Evolutionary conservation across 495 filamentous ascomycete species (phyloP).

Genomic region (Xylaria castorea): DNA sequence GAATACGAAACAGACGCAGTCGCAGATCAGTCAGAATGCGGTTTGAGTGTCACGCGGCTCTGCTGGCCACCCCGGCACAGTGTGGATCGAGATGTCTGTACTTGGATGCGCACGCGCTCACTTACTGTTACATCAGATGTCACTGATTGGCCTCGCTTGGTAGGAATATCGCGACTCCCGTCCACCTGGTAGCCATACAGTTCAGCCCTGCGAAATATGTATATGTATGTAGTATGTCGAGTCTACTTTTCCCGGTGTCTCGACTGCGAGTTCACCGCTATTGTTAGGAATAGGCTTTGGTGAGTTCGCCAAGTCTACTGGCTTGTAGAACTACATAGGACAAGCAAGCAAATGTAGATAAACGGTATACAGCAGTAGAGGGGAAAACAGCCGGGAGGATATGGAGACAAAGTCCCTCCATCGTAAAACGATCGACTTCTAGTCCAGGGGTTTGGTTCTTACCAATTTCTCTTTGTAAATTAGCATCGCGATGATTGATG

Average conservation of each 20-base stretch:
- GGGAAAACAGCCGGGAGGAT: neutral
- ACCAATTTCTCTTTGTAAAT: no score
- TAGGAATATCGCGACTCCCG: neutral
- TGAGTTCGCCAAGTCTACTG: neutral
- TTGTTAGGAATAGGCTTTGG: neutral
- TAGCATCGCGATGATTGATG: neutral
- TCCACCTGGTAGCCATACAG: neutral
- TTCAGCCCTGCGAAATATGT: constrained; percentile 21
- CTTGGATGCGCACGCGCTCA: neutral
- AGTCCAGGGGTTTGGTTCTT: neutral
- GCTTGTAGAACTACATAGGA: no score
- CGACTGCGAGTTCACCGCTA: neutral
- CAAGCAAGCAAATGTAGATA: neutral
- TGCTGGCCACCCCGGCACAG: constrained; percentile 16
- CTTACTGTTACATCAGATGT: neutral
- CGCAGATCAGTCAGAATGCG: constrained; percentile 38
- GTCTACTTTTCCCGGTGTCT: neutral
- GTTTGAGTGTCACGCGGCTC: constrained; percentile 38
- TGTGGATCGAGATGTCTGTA: neutral
- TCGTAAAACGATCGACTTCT: neutral
- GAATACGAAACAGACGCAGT: constrained; percentile 38
- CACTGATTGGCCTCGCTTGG: constrained; percentile 12
- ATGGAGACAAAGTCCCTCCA: neutral
- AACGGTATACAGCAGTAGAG: neutral
- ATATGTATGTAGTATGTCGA: constrained; percentile 4